Evolutionary conservation across 371 early-diverging fungal genomes (phyloP).

Genomic region (Thermomucor indicae-seudaticae): DNA sequence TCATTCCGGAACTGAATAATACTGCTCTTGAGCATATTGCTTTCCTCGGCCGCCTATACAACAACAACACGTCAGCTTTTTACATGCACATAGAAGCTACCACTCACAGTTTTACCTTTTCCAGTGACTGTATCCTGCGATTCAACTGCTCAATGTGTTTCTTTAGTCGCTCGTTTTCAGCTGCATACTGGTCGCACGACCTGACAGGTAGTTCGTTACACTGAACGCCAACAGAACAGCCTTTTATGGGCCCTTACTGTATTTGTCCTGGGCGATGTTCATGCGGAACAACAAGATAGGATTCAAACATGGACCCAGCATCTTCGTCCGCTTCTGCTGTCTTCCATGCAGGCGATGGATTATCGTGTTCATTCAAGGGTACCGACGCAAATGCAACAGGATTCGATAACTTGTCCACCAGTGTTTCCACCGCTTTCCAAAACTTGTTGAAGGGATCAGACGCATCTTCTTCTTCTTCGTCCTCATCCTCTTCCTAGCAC

Average conservation of each 20-base stretch:
- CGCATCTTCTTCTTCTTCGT: conserved; percentile 22
- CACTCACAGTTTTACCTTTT: conserved; percentile 48
- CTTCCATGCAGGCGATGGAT: conserved; percentile 17
- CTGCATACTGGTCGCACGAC: conserved; percentile 56
- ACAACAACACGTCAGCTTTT: background rate
- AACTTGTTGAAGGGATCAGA: conserved; percentile 81
- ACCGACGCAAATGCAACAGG: conserved; percentile 76
- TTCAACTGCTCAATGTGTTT: conserved; percentile 57
- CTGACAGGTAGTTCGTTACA: conserved; percentile 15
- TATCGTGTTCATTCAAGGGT: conserved; percentile 56
- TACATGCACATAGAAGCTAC: background rate
- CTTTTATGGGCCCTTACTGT: background rate
- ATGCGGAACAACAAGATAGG: conserved; percentile 53
- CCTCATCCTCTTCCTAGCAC: conserved; percentile 13
- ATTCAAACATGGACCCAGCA: conserved; percentile 43
- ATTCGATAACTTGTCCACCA: conserved; percentile 69
- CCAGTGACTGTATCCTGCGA: conserved; percentile 56
- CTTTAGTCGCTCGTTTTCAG: conserved; percentile 72
- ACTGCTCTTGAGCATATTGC: conserved; percentile 68
- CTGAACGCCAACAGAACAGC: too few relatives aligned
- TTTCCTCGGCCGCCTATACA: conserved; percentile 62
- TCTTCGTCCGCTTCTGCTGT: background rate
- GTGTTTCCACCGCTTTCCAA: conserved; percentile 72
- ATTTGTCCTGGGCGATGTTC: background rate
- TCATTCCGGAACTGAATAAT: conserved; percentile 77